Conservation (phyloP, 2,329 filamentous ascomycete species). For the Sclerotinia borealis region DNA sequence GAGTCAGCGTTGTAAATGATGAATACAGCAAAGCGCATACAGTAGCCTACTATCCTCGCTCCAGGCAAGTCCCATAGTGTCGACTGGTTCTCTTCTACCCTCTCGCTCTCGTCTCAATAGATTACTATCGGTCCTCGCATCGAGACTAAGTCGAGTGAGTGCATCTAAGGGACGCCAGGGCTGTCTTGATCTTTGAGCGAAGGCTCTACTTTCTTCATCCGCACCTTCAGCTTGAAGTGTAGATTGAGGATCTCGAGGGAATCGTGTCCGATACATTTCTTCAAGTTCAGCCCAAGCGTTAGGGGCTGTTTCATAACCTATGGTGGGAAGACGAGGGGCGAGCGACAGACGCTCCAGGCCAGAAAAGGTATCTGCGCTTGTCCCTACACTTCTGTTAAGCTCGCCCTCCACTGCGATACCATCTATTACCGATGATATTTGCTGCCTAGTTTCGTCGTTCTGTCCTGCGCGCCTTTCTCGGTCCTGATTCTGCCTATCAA, state of each 20-base stretch:
- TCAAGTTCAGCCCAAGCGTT: slow-evolving; percentile 40
- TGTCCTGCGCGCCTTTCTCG: slow-evolving; percentile 25
- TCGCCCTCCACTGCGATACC: slow-evolving; percentile 22
- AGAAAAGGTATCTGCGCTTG: slow-evolving; percentile 24
- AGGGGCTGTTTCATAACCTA: slow-evolving; percentile 27
- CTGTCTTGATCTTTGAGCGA: slow-evolving; percentile 25
- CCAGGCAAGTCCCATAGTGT: slow-evolving; percentile 58
- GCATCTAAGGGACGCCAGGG: slow-evolving; percentile 27
- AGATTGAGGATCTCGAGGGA: slow-evolving; percentile 26
- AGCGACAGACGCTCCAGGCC: slow-evolving; percentile 23
- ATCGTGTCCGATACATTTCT: slow-evolving; percentile 35
- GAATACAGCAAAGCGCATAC: slow-evolving; percentile 39
- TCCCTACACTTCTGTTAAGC: slow-evolving; percentile 11
- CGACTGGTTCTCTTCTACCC: slow-evolving; percentile 35
- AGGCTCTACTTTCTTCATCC: slow-evolving; percentile 32
- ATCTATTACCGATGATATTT: slow-evolving; percentile 25
- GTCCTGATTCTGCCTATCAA: slow-evolving; percentile 33
- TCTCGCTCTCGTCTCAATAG: slow-evolving; percentile 24
- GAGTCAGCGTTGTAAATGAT: slow-evolving; percentile 4
- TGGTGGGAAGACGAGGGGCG: slow-evolving; percentile 25
- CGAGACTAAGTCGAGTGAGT: slow-evolving; percentile 17
- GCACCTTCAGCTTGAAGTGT: slow-evolving; percentile 26
- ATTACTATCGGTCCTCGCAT: slow-evolving; percentile 28
- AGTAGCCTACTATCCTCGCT: slow-evolving; percentile 53
- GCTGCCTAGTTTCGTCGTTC: slow-evolving; percentile 27